A percentile compares a stretch with the other conserved stretches of the same genome.
These are phyloP conservation scores for Trichoderma simmonsii DNA, from an alignment of 2,329 filamentous ascomycete genomes.

Conservation along the genomic window DNA sequence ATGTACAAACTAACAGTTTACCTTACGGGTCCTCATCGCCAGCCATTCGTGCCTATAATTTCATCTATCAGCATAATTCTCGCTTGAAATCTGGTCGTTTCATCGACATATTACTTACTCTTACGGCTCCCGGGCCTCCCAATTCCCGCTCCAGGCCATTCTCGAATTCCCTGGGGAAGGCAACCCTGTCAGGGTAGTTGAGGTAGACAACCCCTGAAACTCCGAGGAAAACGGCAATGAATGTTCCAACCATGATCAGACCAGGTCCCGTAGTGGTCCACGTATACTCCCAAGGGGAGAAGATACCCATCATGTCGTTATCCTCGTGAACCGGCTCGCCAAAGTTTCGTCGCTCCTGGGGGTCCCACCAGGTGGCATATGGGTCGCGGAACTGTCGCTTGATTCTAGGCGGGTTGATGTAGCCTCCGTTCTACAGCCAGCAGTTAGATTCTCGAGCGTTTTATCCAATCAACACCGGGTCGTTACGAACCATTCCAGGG, in stretches of 20 bases:
- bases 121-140: conserved; percentile 63
- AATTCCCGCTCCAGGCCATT: conserved; percentile 72
- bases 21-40: conserved; percentile 53
- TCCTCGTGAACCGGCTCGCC: conserved; percentile 97
- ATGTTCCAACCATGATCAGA: conserved; percentile 63
- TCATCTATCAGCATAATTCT: conserved; percentile 19
- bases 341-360: conserved; percentile 94
- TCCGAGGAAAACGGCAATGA: conserved; percentile 60
- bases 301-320: conserved; percentile 86
- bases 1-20: conserved; percentile 35
- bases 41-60: conserved; percentile 50
- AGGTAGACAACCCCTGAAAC: conserved; percentile 65
- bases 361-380: conserved; percentile 92
- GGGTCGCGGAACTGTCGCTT: conserved; percentile 94
- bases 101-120: conserved; percentile 49
- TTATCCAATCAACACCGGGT: not conserved
- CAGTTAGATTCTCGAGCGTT: conserved; percentile 25
- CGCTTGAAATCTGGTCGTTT: not conserved
- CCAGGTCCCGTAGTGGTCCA: conserved; percentile 72
- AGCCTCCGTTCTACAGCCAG: conserved; percentile 69
- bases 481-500: conserved; percentile 58
- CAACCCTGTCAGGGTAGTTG: conserved; percentile 69
- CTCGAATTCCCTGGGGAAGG: conserved; percentile 68
- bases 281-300: conserved; percentile 85
- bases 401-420: conserved; percentile 71